These are phyloP conservation scores for Exophiala spinifera DNA, from an alignment of 2,329 filamentous ascomycete genomes.

Conservation along the genomic window DNA sequence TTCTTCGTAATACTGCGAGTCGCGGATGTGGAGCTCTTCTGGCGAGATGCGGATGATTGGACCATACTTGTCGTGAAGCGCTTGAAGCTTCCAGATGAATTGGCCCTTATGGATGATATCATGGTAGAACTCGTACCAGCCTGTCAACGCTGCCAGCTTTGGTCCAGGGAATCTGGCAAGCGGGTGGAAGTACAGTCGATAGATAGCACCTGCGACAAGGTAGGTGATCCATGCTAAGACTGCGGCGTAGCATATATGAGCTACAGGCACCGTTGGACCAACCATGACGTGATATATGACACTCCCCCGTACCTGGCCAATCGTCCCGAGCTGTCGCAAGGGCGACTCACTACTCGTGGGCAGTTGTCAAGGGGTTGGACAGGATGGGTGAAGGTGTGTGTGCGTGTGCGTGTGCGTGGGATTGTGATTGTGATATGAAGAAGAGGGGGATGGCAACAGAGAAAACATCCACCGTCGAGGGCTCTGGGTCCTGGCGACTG, in stretches of 20 bases:
- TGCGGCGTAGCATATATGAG: neutral
- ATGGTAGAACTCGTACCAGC: conserved; percentile 34
- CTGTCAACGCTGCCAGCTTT: conserved; percentile 32
- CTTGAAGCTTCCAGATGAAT: conserved; percentile 36
- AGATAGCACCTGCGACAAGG: conserved; percentile 24
- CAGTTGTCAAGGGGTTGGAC: too few species aligned
- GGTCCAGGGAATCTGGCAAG: conserved; percentile 35
- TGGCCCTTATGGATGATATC: conserved; percentile 32
- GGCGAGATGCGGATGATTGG: conserved; percentile 38
- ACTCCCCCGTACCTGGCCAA: too few species aligned
- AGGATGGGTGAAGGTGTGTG: too few species aligned
- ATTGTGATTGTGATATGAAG: too few species aligned
- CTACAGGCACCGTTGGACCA: neutral
- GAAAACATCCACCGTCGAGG: too few species aligned
- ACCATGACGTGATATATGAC: neutral
- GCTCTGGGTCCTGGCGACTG: too few species aligned
- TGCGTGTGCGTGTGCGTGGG: too few species aligned
- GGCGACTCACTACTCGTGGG: too few species aligned
- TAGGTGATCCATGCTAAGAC: conserved; percentile 6
- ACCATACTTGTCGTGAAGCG: conserved; percentile 38
- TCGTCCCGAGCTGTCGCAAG: too few species aligned
- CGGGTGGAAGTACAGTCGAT: conserved; percentile 34
- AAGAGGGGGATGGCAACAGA: too few species aligned
- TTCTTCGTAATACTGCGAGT: conserved; percentile 35
- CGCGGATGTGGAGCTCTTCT: conserved; percentile 36